Evolutionary conservation across 495 filamentous ascomycete genomes (phyloP).

Genomic region (Penicillium cinerascens): DNA sequence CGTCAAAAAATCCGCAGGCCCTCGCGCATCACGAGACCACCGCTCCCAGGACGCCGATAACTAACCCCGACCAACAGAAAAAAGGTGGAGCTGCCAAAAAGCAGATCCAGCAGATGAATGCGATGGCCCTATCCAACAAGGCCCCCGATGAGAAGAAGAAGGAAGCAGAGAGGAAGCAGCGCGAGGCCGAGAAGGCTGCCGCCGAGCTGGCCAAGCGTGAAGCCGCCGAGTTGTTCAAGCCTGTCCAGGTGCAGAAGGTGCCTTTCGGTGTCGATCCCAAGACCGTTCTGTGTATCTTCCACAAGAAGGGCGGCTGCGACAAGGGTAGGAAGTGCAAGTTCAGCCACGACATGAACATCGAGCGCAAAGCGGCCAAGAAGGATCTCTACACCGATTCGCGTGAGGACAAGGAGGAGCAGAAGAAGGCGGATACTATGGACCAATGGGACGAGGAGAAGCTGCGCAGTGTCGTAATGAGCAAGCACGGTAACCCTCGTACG

Average conservation of each 20-base stretch:
- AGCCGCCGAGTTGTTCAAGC: conserved; percentile 83
- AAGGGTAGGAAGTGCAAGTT: conserved; percentile 99
- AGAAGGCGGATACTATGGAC: conserved; percentile 89
- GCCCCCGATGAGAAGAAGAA: conserved; percentile 82
- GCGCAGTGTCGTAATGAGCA: conserved; percentile 82
- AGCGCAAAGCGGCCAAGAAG: conserved; percentile 89
- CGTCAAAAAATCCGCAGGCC: conserved; percentile 25
- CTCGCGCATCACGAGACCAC: conserved; percentile 3
- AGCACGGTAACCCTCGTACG: conserved; percentile 94
- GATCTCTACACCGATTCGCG: conserved; percentile 86
- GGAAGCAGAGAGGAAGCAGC: conserved; percentile 80
- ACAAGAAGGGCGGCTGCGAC: conserved; percentile 94
- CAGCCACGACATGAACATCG: conserved; percentile 82
- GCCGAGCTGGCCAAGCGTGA: conserved; percentile 77
- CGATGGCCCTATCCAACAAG: conserved; percentile 66
- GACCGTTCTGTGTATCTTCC: conserved; percentile 94
- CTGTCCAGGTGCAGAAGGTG: conserved; percentile 91
- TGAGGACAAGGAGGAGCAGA: conserved; percentile 65
- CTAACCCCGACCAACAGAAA: conserved; percentile 54
- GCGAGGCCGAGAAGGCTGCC: conserved; percentile 84
- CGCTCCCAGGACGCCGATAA: conserved; percentile 12
- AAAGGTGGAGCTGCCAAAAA: conserved; percentile 88
- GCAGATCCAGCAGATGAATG: conserved; percentile 75
- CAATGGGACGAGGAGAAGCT: conserved; percentile 98
- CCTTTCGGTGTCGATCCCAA: conserved; percentile 98